Base-by-base conservation (phyloP, 257 asterid genomes). In the Leonotis leonurus region DNA sequence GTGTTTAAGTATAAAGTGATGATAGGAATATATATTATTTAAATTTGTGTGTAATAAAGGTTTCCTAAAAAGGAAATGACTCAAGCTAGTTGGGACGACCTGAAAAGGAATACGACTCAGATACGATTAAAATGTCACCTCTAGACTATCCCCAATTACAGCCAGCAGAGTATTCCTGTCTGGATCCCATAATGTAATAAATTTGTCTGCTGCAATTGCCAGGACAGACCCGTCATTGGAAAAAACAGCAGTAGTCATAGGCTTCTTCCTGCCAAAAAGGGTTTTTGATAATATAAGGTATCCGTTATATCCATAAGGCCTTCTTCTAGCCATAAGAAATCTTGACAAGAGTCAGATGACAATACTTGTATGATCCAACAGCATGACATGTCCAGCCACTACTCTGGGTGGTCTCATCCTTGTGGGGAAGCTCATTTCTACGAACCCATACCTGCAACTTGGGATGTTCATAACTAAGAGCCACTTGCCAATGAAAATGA, bases 101-200 rank as follows among this genome's bases (percentile, higher is more conserved):
- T n/a, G n/a, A n/a, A n/a, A n/a, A n/a, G n/a, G n/a, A n/a, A n/a
- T n/a, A n/a, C n/a, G n/a, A n/a, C n/a, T n/a, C n/a, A n/a, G 26
- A 37, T 12, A 55, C 16, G 22, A 30, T 51, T 39, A 59, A 58
- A 62, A 71, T 32, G 41, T 61, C 27, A 93, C 99, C 88, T 85
- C 94, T 55, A 75, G 68, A 60, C 74, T 76, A 68, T 87, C 91
- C 67, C 99, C 99, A 79, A 87, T 77, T 27, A 88, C 94, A 73
- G 90, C 82, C 59, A 93, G 81, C 69, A 93, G 84, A 48, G 78
- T 50, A 72, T 93, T 87, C 77, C 67, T 77, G 70, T 81, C 88
- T 30, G 97, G 97, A 75, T 89, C 97, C 99, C 99, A 93, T 75
- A 89, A 73, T 6, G 99, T 93, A 54, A 93, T 83, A 40, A 89